phyloP scores from a whole-genome alignment of 106 monocot species.

The Cymbidium sinense region DNA sequence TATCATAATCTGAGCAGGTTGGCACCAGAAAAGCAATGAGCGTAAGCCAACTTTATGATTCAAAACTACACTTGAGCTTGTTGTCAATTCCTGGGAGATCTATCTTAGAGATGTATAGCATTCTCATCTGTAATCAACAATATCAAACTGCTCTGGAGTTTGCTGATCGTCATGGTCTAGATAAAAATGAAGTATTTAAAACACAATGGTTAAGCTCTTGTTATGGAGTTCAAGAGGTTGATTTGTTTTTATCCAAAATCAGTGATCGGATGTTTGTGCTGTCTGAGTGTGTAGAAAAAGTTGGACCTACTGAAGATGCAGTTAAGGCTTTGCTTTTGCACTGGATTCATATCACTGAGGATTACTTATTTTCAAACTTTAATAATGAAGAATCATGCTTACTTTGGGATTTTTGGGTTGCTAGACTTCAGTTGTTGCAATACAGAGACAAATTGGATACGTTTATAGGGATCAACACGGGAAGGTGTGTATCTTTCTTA shows the following conservation, averaged over 20 bases:
- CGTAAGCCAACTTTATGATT: conserved; percentile 14
- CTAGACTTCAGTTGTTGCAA: conserved; percentile 73
- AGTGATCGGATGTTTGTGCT: conserved; percentile 69
- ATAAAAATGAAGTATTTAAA: conserved; percentile 81
- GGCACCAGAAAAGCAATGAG: conserved; percentile 7
- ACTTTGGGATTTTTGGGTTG: conserved; percentile 51
- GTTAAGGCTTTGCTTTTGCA: conserved; percentile 65
- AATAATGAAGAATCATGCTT: conserved; percentile 24
- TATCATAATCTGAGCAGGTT: conserved; percentile 11
- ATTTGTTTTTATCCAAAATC: conserved; percentile 57
- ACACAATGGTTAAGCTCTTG: conserved; percentile 65
- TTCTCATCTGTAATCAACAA: conserved; percentile 45
- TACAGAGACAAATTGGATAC: conserved; percentile 79
- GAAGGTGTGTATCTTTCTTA: conserved; percentile 48
- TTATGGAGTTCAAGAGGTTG: conserved; percentile 43
- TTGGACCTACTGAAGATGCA: conserved; percentile 58
- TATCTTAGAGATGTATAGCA: conserved; percentile 60
- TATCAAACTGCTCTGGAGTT: conserved; percentile 66
- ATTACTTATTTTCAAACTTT: conserved; percentile 42
- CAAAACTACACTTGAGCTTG: conserved; percentile 47
- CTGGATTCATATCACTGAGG: conserved; percentile 68
- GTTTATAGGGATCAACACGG: conserved; percentile 93
- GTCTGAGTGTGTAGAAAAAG: conserved; percentile 66
- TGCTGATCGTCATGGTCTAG: conserved; percentile 47
- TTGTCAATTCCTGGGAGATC: conserved; percentile 56